Base-by-base conservation (phyloP, 2,329 filamentous ascomycete genomes). In the Colletotrichum navitas region DNA sequence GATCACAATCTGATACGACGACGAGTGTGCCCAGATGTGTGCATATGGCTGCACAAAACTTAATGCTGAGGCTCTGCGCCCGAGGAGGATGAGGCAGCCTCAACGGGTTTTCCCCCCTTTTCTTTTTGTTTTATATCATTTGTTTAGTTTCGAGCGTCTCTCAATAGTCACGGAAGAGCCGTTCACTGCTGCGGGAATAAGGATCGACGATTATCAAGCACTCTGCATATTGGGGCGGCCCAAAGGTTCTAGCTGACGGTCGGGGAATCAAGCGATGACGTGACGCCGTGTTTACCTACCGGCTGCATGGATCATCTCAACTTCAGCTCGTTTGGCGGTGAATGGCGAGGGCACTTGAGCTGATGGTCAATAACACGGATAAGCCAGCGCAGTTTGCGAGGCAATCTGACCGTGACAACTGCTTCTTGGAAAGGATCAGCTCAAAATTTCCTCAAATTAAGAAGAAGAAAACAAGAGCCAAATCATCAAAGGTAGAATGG, bases 1-100 rank as follows among this genome's bases (percentile, higher is more conserved):
- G 58, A 64, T 68, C 52, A 11, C 14, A 45, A 63, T 59, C 52
- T 68, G 68, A 60, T 39, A 71, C 65, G 36, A 26, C 65, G 59
- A 43, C 52, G 5, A 59, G 45, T 16, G 43, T 41, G 34, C 56
- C 54, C 26, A 51, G 39, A 36, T 45, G 29, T 21, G 47, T 54
- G 29, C 24, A 54, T 54, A 36, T 59, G 64, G 52, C 26, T 51
- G 64, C n/a, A 16, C 26, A 24, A 5, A 26, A 43, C 18, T 26
- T 2, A 34, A 51, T 26, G 29, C 7, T 63, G 64, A 52, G 32
- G 64, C 58, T 71, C 58, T 41, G 51, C 36, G 39, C 32, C 18
- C 61, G n/a, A 51, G 41, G 26, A 41, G 12, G 34, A 21, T 2
- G 41, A 55, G 63, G 24, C 39, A 47, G 63, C 41, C 47, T 32